Evolutionary conservation across 83 land plant species (phyloP), one percentile per base, ranked within the genome.

Genomic region (Isoetes engelmannii): DNA sequence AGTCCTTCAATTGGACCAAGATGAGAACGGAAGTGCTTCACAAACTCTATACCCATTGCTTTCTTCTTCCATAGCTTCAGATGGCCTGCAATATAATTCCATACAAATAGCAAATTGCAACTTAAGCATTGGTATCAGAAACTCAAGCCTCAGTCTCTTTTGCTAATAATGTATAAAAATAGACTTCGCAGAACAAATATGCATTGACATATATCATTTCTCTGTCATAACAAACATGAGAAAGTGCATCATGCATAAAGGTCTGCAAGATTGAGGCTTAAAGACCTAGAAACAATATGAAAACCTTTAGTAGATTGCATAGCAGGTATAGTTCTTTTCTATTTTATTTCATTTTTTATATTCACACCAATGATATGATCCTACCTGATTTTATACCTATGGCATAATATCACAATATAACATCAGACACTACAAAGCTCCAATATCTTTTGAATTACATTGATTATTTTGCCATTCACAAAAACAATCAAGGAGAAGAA

Each of bases 31-130:
- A 96, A 96, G 80, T 96, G 99, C 80, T 96, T 96, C 58, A 95
- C 99, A 82, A 96, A 96, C 78, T 96, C 99, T 15, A 96, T 84
- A n/a, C 97, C 99, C 48, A 80, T n/a, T 13, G 87, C 70, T 72
- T 87, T 96, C 64, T 96, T 96, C 81, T 96, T 96, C 97, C 99
- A 91, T 53, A 96, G 92, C 78, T 96, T 96, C 75, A 96, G 67
- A 75, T 96, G 99, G 20, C 99, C 99, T 95, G 83, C 47, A 70
- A 60, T 59, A 21, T 45, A 57, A 20, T 56, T 18, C 18, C 10
- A 12, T 18, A 20, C 12, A 65, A 75, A 42, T 7, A 54, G 41
- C 4, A 51, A 10, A 19, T 69, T 21, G 41, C 45, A 63, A 17
- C n/a, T n/a, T n/a, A n/a, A n/a, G n/a, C n/a, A n/a, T n/a, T 15